Conservation (phyloP, 1,284 basidiomycete species). For the Ustilago shanxiensis region DNA sequence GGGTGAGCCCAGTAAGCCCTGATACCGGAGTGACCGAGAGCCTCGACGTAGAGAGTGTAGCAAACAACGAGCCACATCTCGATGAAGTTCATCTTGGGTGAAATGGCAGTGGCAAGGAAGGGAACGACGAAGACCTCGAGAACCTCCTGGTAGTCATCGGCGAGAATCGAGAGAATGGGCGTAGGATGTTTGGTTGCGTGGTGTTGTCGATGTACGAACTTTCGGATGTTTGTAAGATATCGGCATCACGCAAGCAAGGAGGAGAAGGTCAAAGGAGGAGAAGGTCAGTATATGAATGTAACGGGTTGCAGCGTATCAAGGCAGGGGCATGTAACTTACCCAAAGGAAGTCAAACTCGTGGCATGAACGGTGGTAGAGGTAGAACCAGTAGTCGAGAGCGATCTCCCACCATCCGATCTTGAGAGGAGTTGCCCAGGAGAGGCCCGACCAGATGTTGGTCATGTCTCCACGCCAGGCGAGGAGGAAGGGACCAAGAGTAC, state of each 20-base stretch:
- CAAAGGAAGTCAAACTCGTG: slow-evolving; percentile 61
- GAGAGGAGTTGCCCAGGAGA: slow-evolving; percentile 57
- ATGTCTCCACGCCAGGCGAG: slow-evolving; percentile 63
- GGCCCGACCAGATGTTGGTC: slow-evolving; percentile 54
- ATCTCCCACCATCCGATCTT: slow-evolving; percentile 64
- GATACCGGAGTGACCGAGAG: slow-evolving; percentile 64
- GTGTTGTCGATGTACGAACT: slow-evolving; percentile 57
- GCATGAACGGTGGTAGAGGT: slow-evolving; percentile 61
- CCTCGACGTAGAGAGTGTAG: slow-evolving; percentile 59
- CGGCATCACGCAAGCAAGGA: no score
- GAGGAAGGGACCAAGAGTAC: slow-evolving; percentile 61
- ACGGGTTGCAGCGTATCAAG: no score
- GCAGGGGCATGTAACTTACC: no score
- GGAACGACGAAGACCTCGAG: slow-evolving; percentile 63
- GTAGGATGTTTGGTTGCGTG: slow-evolving; percentile 66
- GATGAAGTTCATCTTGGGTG: slow-evolving; percentile 61
- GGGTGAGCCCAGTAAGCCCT: slow-evolving; percentile 56
- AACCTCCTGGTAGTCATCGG: slow-evolving; percentile 63
- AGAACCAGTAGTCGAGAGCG: slow-evolving; percentile 63
- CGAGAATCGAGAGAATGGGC: slow-evolving; percentile 59
- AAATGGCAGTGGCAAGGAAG: slow-evolving; percentile 51
- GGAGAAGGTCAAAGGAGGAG: no score
- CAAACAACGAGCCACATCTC: slow-evolving; percentile 58
- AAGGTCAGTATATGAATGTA: no score
- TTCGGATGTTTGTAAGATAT: no score